Conservation (phyloP, 352 stramenopile species). For the Globisporangium orthogonon region DNA sequence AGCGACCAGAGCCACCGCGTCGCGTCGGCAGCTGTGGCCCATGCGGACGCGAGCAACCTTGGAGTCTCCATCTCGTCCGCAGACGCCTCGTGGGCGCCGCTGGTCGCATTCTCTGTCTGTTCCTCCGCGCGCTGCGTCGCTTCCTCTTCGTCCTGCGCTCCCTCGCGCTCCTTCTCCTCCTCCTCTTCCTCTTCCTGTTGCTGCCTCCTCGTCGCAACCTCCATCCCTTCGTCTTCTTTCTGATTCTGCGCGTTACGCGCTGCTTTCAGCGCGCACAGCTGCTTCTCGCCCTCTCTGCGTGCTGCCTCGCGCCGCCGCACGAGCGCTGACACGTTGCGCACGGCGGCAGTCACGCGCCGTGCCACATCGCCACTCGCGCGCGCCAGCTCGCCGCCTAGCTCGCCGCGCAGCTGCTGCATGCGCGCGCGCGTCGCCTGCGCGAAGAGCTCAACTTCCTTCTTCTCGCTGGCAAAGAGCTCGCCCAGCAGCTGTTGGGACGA, state of each 20-base stretch:
- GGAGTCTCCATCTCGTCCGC: too few species aligned
- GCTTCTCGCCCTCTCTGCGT: slow-evolving; percentile 5
- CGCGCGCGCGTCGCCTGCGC: slow-evolving; percentile 14
- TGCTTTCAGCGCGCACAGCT: not conserved
- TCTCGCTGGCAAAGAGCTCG: slow-evolving; percentile 15
- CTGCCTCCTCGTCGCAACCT: too few species aligned
- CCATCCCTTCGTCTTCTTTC: not conserved
- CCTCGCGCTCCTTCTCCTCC: not conserved
- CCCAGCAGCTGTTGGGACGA: slow-evolving; percentile 12
- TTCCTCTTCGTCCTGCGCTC: not conserved
- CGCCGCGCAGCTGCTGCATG: slow-evolving; percentile 19
- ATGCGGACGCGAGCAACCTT: not conserved
- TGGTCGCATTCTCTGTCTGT: not conserved
- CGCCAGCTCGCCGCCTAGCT: slow-evolving; percentile 22
- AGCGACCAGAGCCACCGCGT: not conserved
- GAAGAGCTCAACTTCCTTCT: slow-evolving; percentile 15
- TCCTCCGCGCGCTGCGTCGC: not conserved
- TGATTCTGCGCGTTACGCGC: not conserved
- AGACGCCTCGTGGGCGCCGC: not conserved
- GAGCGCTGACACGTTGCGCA: slow-evolving; percentile 10
- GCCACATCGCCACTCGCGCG: slow-evolving; percentile 10
- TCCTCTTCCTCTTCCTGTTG: not conserved
- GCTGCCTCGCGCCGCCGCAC: not conserved
- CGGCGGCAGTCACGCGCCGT: slow-evolving; percentile 8
- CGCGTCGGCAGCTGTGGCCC: not conserved